Evolutionary conservation across 2,329 filamentous ascomycete genomes (phyloP).

Genomic region (Mycocentrospora acerina): DNA sequence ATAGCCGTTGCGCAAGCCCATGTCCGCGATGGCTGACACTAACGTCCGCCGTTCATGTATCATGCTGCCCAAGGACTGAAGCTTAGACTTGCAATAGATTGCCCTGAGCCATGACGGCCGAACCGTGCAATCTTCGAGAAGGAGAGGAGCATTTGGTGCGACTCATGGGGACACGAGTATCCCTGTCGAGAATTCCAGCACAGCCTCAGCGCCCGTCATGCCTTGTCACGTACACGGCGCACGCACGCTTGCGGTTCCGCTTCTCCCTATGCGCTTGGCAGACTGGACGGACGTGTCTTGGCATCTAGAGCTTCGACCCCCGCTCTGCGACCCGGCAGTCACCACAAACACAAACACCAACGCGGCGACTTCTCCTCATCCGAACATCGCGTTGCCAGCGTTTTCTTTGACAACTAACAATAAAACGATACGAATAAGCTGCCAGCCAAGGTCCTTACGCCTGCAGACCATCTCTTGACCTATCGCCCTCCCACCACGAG

Average conservation of each 20-base stretch:
- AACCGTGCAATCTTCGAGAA: background rate
- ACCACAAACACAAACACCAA: conserved; percentile 6
- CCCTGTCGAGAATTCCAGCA: conserved; percentile 18
- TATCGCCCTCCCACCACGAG: conserved; percentile 4
- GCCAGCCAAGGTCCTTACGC: conserved; percentile 8
- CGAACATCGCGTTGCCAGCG: no score
- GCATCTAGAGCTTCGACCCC: conserved; percentile 6
- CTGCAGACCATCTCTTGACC: conserved; percentile 10
- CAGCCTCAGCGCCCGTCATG: conserved; percentile 38
- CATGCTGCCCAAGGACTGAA: background rate
- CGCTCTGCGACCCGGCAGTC: conserved; percentile 4
- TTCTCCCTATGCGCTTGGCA: background rate
- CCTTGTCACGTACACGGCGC: conserved; percentile 11
- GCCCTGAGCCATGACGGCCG: background rate
- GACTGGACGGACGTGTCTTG: no score
- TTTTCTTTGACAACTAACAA: no score
- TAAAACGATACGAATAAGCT: conserved; percentile 6
- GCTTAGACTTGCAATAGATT: no score
- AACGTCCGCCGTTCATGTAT: no score
- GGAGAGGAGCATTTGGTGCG: conserved; percentile 13
- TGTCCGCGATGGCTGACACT: no score
- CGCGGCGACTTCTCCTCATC: no score
- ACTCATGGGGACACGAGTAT: conserved; percentile 11
- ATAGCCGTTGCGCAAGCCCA: no score
- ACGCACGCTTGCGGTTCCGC: conserved; percentile 10